A percentile compares a stretch with the other conserved stretches of the same genome.
phyloP scores from a whole-genome alignment of 371 early-diverging fungal species.

The Chytridium lagenaria region DNA sequence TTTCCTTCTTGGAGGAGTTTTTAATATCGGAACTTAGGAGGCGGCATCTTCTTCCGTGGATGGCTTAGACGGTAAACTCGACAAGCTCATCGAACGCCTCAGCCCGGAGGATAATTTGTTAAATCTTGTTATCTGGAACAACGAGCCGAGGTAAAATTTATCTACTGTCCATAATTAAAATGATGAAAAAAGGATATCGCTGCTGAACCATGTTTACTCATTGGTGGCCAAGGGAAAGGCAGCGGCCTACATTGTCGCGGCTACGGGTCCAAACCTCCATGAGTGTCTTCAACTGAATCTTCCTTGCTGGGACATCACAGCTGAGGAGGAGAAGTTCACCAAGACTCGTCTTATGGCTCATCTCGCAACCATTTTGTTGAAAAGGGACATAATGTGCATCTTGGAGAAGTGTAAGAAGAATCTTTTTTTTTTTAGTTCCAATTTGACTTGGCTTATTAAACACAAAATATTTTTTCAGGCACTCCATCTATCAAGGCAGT shows the following conservation, averaged over 20 bases:
- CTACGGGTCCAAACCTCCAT: neutral
- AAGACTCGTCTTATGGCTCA: neutral
- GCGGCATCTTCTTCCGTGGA: neutral
- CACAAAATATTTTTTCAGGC: neutral
- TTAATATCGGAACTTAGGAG: neutral
- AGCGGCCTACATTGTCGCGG: neutral
- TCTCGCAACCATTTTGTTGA: neutral
- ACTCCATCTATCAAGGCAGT: neutral
- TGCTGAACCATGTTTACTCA: conserved; percentile 8
- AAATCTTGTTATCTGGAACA: neutral
- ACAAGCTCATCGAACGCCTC: neutral
- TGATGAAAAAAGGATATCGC: neutral
- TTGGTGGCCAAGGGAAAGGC: neutral
- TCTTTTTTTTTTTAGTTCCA: neutral
- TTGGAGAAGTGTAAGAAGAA: neutral
- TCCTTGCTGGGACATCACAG: conserved; percentile 10
- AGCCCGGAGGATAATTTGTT: neutral
- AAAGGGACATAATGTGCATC: neutral
- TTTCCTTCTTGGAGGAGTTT: neutral
- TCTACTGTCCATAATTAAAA: neutral
- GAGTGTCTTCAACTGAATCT: neutral
- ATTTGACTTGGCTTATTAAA: too few species aligned
- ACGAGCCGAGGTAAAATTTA: neutral
- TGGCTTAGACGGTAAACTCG: neutral
- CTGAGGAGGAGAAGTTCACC: neutral